These are phyloP conservation scores for Hermanozyma aechmeae DNA, from an alignment of 805 yeast species.

Conservation along the genomic window DNA sequence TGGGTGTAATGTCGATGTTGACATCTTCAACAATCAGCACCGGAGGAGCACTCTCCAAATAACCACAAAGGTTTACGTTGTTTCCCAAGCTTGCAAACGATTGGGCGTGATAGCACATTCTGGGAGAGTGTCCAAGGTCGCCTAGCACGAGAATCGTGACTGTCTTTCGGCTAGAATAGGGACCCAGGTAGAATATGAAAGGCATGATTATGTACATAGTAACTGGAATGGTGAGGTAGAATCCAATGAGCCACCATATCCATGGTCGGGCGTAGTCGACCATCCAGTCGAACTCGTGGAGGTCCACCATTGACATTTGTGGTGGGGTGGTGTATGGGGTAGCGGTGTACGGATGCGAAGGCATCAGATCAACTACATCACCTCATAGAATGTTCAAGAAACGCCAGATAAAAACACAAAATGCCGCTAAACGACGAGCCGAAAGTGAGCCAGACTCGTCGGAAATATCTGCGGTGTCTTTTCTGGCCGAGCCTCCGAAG, in stretches of 20 bases:
- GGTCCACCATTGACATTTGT: too few relatives aligned
- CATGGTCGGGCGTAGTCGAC: slow-evolving; percentile 15
- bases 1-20: slow-evolving; percentile 42
- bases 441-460: neutral
- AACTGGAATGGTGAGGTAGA: slow-evolving; percentile 40
- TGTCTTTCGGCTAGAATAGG: slow-evolving; percentile 29
- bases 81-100: slow-evolving; percentile 65
- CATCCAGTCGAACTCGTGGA: slow-evolving; percentile 6
- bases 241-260: slow-evolving; percentile 34
- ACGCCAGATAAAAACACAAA: neutral
- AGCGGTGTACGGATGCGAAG: too few relatives aligned
- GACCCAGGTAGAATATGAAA: slow-evolving; percentile 14
- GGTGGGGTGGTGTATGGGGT: too few relatives aligned
- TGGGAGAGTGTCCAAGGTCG: slow-evolving; percentile 89
- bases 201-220: slow-evolving; percentile 34
- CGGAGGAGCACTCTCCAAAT: slow-evolving; percentile 51
- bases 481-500: neutral
- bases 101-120: slow-evolving; percentile 85
- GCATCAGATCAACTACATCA: too few relatives aligned
- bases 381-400: neutral
- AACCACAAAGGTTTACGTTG: slow-evolving; percentile 80
- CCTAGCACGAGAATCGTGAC: slow-evolving; percentile 81
- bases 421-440: too few relatives aligned
- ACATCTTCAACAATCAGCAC: slow-evolving; percentile 39
- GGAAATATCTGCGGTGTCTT: neutral